Evolutionary conservation across 257 asterid species (phyloP).

Genomic region (Plectranthus barbatus): DNA sequence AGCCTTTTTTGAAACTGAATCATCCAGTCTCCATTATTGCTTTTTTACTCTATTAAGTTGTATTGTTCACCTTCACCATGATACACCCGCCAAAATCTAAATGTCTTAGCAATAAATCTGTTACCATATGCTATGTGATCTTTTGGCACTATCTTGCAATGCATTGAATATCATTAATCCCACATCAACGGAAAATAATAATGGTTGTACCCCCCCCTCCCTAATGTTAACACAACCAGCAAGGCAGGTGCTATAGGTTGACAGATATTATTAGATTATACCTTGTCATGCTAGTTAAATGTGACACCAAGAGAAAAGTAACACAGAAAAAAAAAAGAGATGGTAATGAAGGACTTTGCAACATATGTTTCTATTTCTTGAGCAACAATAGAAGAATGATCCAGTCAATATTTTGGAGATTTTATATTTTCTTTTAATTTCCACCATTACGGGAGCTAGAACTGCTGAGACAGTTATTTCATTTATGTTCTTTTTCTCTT

Average conservation of each 20-base stretch:
- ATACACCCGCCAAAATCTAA: background rate
- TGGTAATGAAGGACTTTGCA: background rate
- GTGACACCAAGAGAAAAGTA: background rate
- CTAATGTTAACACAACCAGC: background rate
- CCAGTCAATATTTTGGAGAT: background rate
- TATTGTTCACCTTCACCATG: background rate
- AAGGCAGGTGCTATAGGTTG: background rate
- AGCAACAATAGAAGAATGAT: background rate
- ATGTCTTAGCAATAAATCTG: too few species aligned
- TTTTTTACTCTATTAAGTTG: background rate
- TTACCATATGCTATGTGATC: too few species aligned
- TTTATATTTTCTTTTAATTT: background rate
- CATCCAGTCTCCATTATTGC: background rate
- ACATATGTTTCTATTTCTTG: background rate
- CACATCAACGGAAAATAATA: background rate
- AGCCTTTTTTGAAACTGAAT: slow-evolving; percentile 15
- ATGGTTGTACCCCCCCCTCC: background rate
- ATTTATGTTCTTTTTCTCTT: background rate
- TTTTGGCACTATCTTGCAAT: too few species aligned
- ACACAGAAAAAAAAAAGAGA: background rate
- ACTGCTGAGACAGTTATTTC: background rate
- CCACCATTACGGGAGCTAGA: background rate
- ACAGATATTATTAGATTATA: too few species aligned
- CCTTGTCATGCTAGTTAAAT: too few species aligned
- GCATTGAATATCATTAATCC: too few species aligned